These are phyloP conservation scores for Hydrangea macrophylla DNA, from an alignment of 148 eudicot genomes.

Conservation along the genomic window DNA sequence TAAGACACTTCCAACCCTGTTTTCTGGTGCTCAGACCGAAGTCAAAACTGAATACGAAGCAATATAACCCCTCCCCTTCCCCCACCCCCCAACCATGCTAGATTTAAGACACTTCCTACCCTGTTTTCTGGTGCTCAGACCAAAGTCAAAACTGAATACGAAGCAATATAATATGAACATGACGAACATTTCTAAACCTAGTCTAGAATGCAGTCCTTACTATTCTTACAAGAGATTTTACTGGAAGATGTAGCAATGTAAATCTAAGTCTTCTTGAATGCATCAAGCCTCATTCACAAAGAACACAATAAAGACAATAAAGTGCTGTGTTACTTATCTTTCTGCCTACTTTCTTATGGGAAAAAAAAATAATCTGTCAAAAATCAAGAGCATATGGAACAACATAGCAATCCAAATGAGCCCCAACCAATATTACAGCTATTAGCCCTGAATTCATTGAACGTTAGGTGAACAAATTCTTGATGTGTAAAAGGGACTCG, in stretches of 20 bases:
- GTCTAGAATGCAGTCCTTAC: neutral
- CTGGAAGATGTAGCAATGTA: neutral
- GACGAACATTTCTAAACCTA: slow-evolving; percentile 6
- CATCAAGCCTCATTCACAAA: neutral
- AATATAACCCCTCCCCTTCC: no score
- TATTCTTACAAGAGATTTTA: neutral
- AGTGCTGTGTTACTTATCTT: neutral
- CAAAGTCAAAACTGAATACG: no score
- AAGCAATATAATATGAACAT: no score
- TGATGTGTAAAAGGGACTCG: neutral
- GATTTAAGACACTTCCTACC: no score
- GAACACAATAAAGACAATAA: neutral
- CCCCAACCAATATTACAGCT: neutral
- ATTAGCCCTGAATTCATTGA: neutral
- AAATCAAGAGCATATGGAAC: neutral
- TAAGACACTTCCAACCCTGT: neutral
- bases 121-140: no score
- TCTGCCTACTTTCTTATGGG: neutral
- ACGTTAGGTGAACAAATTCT: neutral
- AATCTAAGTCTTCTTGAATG: neutral
- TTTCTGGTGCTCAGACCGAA: neutral
- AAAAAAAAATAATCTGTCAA: neutral
- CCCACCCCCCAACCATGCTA: neutral
- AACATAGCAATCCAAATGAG: neutral
- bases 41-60: no score